Evolutionary conservation across 2,329 filamentous ascomycete genomes (phyloP), one percentile per base, ranked within the genome.

Genomic region (Aspergillus ochraceus): DNA sequence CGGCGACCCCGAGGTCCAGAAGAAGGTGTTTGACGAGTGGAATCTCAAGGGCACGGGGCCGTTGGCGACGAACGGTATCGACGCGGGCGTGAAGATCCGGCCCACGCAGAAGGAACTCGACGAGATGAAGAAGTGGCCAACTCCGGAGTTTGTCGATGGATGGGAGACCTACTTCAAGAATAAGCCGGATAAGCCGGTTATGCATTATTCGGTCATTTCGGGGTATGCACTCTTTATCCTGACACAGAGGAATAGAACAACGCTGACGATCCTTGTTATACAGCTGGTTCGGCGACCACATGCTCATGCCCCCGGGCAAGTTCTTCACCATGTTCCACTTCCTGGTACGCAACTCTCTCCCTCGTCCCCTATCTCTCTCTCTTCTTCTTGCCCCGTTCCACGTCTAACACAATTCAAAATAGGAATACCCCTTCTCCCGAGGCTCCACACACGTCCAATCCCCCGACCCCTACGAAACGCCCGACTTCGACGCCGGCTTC

Each of bases 281-380:
- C 54, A 75, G 74, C 39, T 79, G 73, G 71, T 79, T 79, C 59
- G 76, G 74, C 64, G 76, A 81, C 71, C 79, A 84, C 68, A 83
- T 84, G 76, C 72, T 77, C 53, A 88, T 90, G 83, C 89, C 89
- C 0, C 84, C 88, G 1, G 89, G 89, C 65, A 91, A 92, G 64
- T 92, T 91, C 82, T 91, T 92, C 79, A 89, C 86, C 70, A 92
- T 92, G 88, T 91, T 91, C 83, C 88, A 91, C 74, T 92, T 91
- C 84, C 75, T 91, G 68, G 74, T 74, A 63, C 68, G 65, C 24
- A 51, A n/a, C 6, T 9, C 8, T 32, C 6, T 26, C 50, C 17
- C 22, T 10, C 12, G 39, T 11, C 17, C 14, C 20, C 19, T 46
- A 45, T 17, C 12, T 36, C 12, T 10, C 30, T 32, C 5, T 36